Evolutionary conservation across 2,329 filamentous ascomycete species (phyloP).

Genomic region (Apiospora koreana): DNA sequence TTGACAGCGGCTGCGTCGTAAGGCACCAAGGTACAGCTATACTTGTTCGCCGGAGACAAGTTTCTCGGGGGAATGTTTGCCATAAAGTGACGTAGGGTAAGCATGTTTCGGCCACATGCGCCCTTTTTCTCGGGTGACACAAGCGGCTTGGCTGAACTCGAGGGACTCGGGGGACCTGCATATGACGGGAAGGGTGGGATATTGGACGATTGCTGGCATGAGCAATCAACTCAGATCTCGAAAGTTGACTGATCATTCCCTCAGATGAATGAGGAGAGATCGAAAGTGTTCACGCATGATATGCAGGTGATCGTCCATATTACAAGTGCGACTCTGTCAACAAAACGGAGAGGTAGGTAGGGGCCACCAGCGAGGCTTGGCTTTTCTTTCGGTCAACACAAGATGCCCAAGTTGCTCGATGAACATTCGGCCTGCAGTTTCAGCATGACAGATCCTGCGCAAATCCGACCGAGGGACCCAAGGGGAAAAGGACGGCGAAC

Average conservation of each 20-base stretch:
- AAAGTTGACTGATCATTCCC: background rate
- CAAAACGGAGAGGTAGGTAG: background rate
- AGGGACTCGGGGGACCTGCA: conserved; percentile 3
- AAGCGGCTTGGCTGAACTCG: background rate
- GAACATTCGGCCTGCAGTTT: background rate
- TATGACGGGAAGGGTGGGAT: background rate
- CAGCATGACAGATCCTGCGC: conserved; percentile 1
- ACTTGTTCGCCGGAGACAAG: background rate
- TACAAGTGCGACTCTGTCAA: background rate
- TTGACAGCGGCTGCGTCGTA: background rate
- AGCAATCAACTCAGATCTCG: background rate
- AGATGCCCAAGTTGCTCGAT: background rate
- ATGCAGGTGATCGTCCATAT: background rate
- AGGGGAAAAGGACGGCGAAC: background rate
- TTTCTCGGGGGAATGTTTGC: background rate
- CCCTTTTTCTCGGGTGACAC: background rate
- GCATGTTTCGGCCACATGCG: background rate
- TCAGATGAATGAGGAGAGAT: background rate
- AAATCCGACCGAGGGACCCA: background rate
- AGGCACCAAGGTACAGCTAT: background rate
- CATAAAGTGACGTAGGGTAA: conserved; percentile 2
- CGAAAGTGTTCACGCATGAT: background rate
- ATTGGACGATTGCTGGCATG: background rate
- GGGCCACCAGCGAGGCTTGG: background rate
- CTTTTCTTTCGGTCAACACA: background rate